Base-by-base conservation (phyloP, 2,329 filamentous ascomycete genomes). In the Westerdykella ornata region DNA sequence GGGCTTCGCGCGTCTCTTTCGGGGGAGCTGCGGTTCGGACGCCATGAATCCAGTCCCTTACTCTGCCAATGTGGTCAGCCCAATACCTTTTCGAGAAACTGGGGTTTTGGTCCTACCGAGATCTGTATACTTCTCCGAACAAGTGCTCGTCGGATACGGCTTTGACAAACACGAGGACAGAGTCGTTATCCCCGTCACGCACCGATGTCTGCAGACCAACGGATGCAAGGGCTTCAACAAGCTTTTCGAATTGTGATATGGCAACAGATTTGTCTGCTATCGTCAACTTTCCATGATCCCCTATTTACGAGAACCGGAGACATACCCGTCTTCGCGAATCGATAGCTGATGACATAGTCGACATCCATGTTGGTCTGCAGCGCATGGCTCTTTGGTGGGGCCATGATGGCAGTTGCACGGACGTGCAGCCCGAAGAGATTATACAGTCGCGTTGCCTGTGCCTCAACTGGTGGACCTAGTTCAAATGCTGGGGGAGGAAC, bases 1-100 rank as follows among this genome's bases (percentile, higher is more conserved):
- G 77, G 12, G 82, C 77, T 44, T 79, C 73, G 36, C 76, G 70
- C 14, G 87, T 79, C 51, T 94, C 81, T 58, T 81, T 82, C 42
- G 81, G 77, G 0, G 90, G 90, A 28, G 88, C 81, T 15, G 80
- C 77, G 37, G 85, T 77, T 48, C 88, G 82, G 41, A 96, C 84
- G 39, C 89, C 88, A 62, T 92, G 84, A 26, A 97, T 79, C 88
- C 89, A 98, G 68, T 97, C 92, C 61, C 88, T 85, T 14, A 96
- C 82, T 49, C 92, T 85, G 38, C 14, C 43, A 16, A 14, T 5
- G 15, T n/a, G 3, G 29, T 45, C 18, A 50, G 32, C 18, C 18
- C 26, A 29, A 28, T 14, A 18, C 11, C n/a, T 18, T 5, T 11
- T 19, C 16, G 42, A 28, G 14, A 30, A 22, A n/a, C n/a, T 30